Conservation (phyloP, 2,329 filamentous ascomycete genomes). For the Penicillium sp. region DNA sequence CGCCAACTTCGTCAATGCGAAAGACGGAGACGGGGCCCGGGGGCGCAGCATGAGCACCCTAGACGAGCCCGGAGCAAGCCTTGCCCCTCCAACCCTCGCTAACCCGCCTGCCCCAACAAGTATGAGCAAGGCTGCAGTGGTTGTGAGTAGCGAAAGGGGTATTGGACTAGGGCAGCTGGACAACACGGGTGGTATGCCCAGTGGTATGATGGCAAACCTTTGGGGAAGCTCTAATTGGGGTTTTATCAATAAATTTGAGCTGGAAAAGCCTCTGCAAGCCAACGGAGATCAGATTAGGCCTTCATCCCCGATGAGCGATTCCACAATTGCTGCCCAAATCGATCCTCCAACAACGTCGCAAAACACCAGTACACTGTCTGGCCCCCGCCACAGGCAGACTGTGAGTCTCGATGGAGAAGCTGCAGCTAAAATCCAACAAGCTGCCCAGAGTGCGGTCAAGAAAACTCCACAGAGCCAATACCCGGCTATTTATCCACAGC, state of each 20-base stretch:
- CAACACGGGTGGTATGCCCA: slow-evolving; percentile 70
- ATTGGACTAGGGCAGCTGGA: slow-evolving; percentile 62
- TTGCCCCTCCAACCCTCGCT: slow-evolving; percentile 80
- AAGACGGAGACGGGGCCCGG: slow-evolving; percentile 36
- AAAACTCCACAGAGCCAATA: slow-evolving; percentile 51
- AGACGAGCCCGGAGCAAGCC: slow-evolving; percentile 59
- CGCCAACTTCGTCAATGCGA: slow-evolving; percentile 37
- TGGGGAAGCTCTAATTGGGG: slow-evolving; percentile 90
- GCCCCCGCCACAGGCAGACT: slow-evolving; percentile 54
- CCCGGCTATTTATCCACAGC: slow-evolving; percentile 75
- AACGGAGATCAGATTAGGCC: slow-evolving; percentile 26
- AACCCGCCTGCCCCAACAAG: slow-evolving; percentile 81
- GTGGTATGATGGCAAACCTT: slow-evolving; percentile 85
- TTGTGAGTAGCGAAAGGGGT: slow-evolving; percentile 74
- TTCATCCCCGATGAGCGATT: slow-evolving; percentile 27
- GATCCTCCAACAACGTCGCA: slow-evolving; percentile 22
- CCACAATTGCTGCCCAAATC: slow-evolving; percentile 18
- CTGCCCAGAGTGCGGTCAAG: slow-evolving; percentile 20
- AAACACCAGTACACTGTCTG: slow-evolving; percentile 25
- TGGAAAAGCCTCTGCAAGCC: slow-evolving; percentile 49
- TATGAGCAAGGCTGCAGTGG: slow-evolving; percentile 80
- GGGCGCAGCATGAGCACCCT: slow-evolving; percentile 32
- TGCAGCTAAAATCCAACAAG: slow-evolving; percentile 32
- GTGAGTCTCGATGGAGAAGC: slow-evolving; percentile 54
- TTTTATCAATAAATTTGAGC: slow-evolving; percentile 62